Conservation (phyloP, 2,329 filamentous ascomycete species). For the Paecilomyces sp. region DNA sequence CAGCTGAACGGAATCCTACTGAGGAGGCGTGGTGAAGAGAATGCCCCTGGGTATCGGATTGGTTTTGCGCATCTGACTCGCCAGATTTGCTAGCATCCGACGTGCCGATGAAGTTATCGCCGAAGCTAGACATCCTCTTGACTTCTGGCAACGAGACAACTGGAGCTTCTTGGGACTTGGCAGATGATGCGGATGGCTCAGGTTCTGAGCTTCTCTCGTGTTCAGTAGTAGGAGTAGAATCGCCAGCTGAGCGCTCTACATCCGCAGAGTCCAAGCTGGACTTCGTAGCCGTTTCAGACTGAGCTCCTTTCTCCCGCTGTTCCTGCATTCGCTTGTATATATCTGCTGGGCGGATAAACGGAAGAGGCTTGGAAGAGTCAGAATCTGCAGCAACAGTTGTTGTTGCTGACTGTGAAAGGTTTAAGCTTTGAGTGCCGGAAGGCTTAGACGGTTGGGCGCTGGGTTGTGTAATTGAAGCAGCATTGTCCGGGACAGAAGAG, state of each 20-base stretch:
- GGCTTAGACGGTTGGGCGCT: neutral
- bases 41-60: conserved; percentile 11
- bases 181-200: conserved; percentile 1
- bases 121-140: conserved; percentile 34
- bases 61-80: conserved; percentile 1
- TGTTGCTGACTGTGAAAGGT: neutral
- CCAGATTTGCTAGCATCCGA: conserved; percentile 9
- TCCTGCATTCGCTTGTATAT: conserved; percentile 68
- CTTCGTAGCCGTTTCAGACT: conserved; percentile 51
- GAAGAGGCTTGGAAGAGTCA: conserved; percentile 45
- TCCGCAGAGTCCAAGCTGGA: conserved; percentile 49
- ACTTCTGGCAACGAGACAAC: conserved; percentile 33
- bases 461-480: neutral
- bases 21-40: conserved; percentile 47
- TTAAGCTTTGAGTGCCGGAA: neutral
- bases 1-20: conserved; percentile 51
- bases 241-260: conserved; percentile 1
- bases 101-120: conserved; percentile 17
- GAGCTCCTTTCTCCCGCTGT: conserved; percentile 51
- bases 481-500: neutral
- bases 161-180: conserved; percentile 8
- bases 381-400: conserved; percentile 7
- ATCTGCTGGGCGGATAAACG: conserved; percentile 67
- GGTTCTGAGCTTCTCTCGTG: neutral
- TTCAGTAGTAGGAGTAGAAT: neutral